Evolutionary conservation across 2,329 filamentous ascomycete species (phyloP).

Genomic region (Bimuria novae-zelandiae): DNA sequence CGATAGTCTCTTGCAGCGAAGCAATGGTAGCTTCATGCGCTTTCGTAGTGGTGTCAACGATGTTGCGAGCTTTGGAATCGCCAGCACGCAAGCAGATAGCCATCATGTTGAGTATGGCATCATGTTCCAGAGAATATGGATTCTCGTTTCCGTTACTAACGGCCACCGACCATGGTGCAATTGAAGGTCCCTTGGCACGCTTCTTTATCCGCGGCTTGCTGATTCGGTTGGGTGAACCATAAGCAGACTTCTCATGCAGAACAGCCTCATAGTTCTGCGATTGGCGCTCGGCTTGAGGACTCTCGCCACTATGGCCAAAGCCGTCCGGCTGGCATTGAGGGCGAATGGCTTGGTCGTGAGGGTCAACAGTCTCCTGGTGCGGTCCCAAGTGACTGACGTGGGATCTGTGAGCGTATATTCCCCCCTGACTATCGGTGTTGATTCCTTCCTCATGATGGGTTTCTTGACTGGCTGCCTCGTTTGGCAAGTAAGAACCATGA

Average conservation of each 20-base stretch:
- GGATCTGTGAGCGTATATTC: no score
- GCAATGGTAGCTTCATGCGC: slow-evolving; percentile 14
- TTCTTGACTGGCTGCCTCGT: no score
- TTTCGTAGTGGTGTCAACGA: slow-evolving; percentile 1
- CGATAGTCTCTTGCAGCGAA: slow-evolving; percentile 13
- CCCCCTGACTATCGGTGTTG: not conserved
- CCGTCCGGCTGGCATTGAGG: not conserved
- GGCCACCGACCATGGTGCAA: not conserved
- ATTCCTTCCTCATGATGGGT: no score
- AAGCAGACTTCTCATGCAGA: slow-evolving; percentile 5
- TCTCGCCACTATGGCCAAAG: not conserved
- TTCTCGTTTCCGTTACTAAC: not conserved
- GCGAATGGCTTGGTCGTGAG: no score
- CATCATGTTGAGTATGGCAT: slow-evolving; percentile 3
- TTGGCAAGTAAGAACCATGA: no score
- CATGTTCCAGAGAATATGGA: not conserved
- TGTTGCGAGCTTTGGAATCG: slow-evolving; percentile 6
- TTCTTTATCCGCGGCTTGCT: slow-evolving; percentile 6
- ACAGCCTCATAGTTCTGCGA: not conserved
- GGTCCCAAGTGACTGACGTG: not conserved
- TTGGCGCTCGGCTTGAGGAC: not conserved
- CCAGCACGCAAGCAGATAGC: not conserved
- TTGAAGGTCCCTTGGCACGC: not conserved
- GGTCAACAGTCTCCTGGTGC: not conserved
- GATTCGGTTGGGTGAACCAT: slow-evolving; percentile 1